Evolutionary conservation across 768 basidiomycete species (phyloP).

Genomic region (Russula sp.): DNA sequence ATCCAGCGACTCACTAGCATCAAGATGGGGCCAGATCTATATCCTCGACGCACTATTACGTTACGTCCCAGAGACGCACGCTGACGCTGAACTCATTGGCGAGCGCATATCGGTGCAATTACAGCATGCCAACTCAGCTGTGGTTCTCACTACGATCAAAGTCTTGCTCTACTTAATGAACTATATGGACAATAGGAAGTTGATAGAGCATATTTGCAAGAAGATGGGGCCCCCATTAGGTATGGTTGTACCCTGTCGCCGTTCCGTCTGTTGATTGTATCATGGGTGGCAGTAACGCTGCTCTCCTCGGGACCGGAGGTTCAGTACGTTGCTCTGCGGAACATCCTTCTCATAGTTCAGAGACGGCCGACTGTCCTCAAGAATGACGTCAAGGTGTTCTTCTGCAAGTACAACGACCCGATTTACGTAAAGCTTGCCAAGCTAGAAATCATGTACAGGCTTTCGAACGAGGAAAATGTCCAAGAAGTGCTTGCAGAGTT

Average conservation of each 20-base stretch:
- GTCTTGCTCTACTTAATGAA: constrained; percentile 96
- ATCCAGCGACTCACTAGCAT: constrained; percentile 16
- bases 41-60: constrained; percentile 92
- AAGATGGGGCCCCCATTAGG: constrained; percentile 99
- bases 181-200: constrained; percentile 86
- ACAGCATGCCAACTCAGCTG: constrained; percentile 98
- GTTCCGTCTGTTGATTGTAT: not conserved
- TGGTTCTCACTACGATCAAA: constrained; percentile 98
- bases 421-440: constrained; percentile 99
- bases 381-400: constrained; percentile 98
- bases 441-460: constrained; percentile 96
- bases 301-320: constrained; percentile 97
- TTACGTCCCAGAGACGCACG: constrained; percentile 82
- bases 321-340: constrained; percentile 95
- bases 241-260: constrained; percentile 31
- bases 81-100: constrained; percentile 91
- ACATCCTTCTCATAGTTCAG: constrained; percentile 96
- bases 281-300: constrained; percentile 55
- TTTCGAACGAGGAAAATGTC: constrained; percentile 92
- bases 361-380: constrained; percentile 85
- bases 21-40: constrained; percentile 98
- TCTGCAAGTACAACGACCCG: constrained; percentile 99
- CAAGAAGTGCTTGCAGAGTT: constrained; percentile 89
- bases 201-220: constrained; percentile 87
- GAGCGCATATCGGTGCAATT: constrained; percentile 91